Conservation (phyloP, 2,329 filamentous ascomycete species). For the Geosmithia putterillii region DNA sequence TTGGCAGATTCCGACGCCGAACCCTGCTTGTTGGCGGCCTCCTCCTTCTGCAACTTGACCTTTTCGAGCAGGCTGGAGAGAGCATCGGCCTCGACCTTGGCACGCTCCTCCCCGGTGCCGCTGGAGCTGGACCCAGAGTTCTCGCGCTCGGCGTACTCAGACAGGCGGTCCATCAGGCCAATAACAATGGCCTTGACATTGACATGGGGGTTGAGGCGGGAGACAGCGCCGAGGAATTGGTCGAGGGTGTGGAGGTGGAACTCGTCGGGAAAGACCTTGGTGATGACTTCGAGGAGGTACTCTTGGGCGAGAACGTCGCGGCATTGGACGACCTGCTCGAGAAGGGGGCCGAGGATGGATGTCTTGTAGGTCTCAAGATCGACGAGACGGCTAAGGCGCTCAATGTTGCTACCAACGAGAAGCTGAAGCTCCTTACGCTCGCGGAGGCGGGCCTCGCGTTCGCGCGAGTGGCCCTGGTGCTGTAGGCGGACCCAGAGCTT, state of each 20-base stretch:
- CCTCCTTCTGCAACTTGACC: slow-evolving; percentile 54
- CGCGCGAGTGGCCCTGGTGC: slow-evolving; percentile 92
- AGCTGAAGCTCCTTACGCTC: slow-evolving; percentile 93
- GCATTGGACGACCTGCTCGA: slow-evolving; percentile 97
- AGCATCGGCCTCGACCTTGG: slow-evolving; percentile 75
- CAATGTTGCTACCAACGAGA: slow-evolving; percentile 91
- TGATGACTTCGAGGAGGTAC: slow-evolving; percentile 95
- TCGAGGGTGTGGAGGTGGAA: slow-evolving; percentile 96
- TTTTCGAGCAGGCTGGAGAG: slow-evolving; percentile 67
- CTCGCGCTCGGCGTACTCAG: slow-evolving; percentile 87
- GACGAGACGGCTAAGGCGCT: slow-evolving; percentile 87
- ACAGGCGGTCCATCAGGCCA: slow-evolving; percentile 91
- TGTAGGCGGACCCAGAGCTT: slow-evolving; percentile 97
- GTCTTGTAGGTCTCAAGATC: slow-evolving; percentile 91
- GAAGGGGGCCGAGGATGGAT: slow-evolving; percentile 71
- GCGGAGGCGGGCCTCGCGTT: slow-evolving; percentile 84
- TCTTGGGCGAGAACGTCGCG: slow-evolving; percentile 94
- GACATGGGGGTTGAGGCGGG: slow-evolving; percentile 86
- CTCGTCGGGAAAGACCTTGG: slow-evolving; percentile 96
- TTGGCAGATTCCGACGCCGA: slow-evolving; percentile 9
- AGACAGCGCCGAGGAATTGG: slow-evolving; percentile 86
- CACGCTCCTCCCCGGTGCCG: slow-evolving; percentile 43
- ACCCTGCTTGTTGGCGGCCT: slow-evolving; percentile 5
- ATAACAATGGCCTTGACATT: slow-evolving; percentile 98
- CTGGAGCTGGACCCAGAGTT: slow-evolving; percentile 51